Evolutionary conservation across 2,329 filamentous ascomycete species (phyloP).

Genomic region (Trichothecium roseum): DNA sequence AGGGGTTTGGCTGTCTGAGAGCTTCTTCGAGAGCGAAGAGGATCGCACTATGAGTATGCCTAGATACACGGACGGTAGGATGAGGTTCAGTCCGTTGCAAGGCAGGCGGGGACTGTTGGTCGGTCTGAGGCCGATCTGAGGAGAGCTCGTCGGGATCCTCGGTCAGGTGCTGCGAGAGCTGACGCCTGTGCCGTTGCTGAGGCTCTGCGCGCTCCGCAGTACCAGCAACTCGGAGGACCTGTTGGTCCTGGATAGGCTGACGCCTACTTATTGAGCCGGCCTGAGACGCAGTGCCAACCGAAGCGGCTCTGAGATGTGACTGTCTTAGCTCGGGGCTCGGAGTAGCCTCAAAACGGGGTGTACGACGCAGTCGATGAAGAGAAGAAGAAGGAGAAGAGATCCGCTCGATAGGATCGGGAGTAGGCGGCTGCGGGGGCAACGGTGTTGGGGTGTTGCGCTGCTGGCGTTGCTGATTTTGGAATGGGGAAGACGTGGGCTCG

Average conservation of each 20-base stretch:
- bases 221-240: too few species aligned
- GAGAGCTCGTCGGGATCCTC: slow-evolving; percentile 32
- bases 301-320: slow-evolving; percentile 17
- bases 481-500: slow-evolving; percentile 30
- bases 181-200: slow-evolving; percentile 11
- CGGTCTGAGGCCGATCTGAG: slow-evolving; percentile 18
- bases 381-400: slow-evolving; percentile 30
- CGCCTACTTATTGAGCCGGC: background rate
- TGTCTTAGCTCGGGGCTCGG: slow-evolving; percentile 19
- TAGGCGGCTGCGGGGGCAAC: slow-evolving; percentile 12
- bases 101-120: slow-evolving; percentile 14
- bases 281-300: slow-evolving; percentile 8
- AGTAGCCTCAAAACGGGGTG: slow-evolving; percentile 37
- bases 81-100: slow-evolving; percentile 27
- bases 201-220: too few species aligned
- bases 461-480: slow-evolving; percentile 33
- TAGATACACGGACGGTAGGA: slow-evolving; percentile 57
- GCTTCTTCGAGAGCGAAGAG: slow-evolving; percentile 88
- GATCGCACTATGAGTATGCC: slow-evolving; percentile 78
- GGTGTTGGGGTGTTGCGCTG: slow-evolving; percentile 13
- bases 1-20: slow-evolving; percentile 68
- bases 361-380: slow-evolving; percentile 39
- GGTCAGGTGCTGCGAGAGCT: slow-evolving; percentile 38
- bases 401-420: slow-evolving; percentile 27
- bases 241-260: background rate